A percentile compares a stretch with the other conserved stretches of the same genome.
These are phyloP conservation scores for Candida labiduridarum DNA, from an alignment of 1,139 yeast genomes.

Conservation along the genomic window DNA sequence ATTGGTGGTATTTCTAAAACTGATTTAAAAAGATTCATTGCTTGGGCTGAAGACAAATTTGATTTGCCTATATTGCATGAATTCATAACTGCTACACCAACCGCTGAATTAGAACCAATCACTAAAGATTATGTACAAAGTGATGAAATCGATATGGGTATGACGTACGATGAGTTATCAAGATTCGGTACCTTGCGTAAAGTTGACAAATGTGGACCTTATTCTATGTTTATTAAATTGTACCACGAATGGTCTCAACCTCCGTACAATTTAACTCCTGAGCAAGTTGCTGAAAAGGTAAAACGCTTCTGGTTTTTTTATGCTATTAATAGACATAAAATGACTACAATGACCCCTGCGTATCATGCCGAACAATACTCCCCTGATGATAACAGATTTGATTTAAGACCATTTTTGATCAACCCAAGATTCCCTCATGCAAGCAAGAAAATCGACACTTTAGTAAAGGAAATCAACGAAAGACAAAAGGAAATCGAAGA, in stretches of 20 bases:
- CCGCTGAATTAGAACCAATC: conserved; percentile 97
- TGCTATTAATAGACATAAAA: conserved; percentile 94
- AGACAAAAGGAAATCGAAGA: conserved; percentile 30
- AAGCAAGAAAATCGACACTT: conserved; percentile 79
- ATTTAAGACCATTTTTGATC: conserved; percentile 88
- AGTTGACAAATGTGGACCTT: conserved; percentile 94
- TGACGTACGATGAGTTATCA: conserved; percentile 92
- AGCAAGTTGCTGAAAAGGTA: conserved; percentile 87
- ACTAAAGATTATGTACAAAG: conserved; percentile 90
- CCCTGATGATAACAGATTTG: conserved; percentile 96
- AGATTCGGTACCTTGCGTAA: conserved; percentile 91
- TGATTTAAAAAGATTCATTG: conserved; percentile 83
- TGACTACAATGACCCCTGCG: conserved; percentile 94
- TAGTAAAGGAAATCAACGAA: conserved; percentile 56
- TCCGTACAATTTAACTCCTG: conserved; percentile 65
- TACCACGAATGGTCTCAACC: conserved; percentile 91
- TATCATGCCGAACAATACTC: conserved; percentile 98
- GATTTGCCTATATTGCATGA: conserved; percentile 75
- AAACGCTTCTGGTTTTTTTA: conserved; percentile 90
- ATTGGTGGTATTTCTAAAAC: conserved; percentile 97
- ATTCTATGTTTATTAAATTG: conserved; percentile 86
- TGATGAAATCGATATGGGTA: conserved; percentile 97
- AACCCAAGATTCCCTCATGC: conserved; percentile 94
- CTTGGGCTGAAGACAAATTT: conserved; percentile 71
- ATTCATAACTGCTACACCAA: conserved; percentile 89